A percentile compares a stretch with the other conserved stretches of the same genome.
Evolutionary conservation across 805 yeast genomes (phyloP).

Genomic region (Komagataella pseudopastoris): DNA sequence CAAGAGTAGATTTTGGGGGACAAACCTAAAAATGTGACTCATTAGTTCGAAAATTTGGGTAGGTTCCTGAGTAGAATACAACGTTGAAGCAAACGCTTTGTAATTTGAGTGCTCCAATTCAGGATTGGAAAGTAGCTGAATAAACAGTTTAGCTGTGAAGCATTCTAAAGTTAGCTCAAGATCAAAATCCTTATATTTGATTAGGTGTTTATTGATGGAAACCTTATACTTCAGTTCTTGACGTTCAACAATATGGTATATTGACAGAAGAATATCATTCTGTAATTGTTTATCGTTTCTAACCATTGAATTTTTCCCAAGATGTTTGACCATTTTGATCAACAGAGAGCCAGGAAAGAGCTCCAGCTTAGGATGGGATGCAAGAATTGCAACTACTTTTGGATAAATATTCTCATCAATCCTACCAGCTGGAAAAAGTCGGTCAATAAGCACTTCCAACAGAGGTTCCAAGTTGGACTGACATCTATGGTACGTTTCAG

Average conservation of each 20-base stretch:
- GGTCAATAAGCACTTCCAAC: not conserved
- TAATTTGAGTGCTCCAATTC: not conserved
- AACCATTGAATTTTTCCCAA: not conserved
- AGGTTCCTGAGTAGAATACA: not conserved
- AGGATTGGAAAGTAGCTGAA: not conserved
- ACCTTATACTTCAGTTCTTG: not conserved
- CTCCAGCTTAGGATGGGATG: not conserved
- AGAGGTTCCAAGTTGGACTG: not conserved
- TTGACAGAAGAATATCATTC: not conserved
- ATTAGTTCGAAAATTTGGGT: not conserved
- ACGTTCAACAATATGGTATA: not conserved
- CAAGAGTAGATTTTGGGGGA: not conserved
- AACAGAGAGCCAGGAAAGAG: not conserved
- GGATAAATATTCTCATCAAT: not conserved
- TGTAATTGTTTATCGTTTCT: not conserved
- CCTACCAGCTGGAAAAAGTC: not conserved
- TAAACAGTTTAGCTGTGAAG: not conserved
- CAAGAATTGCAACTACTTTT: too few relatives aligned
- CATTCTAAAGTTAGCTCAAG: not conserved
- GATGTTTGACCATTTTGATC: not conserved
- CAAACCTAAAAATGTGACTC: not conserved
- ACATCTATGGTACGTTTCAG: not conserved
- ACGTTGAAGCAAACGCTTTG: not conserved
- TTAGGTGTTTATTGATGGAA: not conserved
- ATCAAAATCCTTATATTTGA: not conserved